These are phyloP conservation scores for Microbotryum intermedium DNA, from an alignment of 1,284 basidiomycete species.

Conservation along the genomic window DNA sequence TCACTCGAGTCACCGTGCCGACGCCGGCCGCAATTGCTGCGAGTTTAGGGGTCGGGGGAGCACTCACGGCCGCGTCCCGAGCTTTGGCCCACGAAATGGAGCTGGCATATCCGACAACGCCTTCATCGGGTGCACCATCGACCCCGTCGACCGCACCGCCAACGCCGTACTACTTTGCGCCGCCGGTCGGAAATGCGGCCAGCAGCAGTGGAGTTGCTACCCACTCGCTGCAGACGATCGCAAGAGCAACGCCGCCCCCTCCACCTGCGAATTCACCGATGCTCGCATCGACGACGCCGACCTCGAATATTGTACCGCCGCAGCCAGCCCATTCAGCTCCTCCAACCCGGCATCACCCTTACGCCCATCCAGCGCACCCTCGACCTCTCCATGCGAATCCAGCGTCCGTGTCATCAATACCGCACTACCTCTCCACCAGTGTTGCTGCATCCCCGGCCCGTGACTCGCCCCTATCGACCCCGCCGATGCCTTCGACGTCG, in stretches of 20 bases:
- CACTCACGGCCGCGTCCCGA: neutral
- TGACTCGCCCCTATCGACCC: neutral
- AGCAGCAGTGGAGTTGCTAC: too few species aligned
- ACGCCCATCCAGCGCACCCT: conserved; percentile 21
- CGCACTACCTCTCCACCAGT: conserved; percentile 15
- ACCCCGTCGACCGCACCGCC: neutral
- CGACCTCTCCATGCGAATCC: neutral
- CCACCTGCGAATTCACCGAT: too few species aligned
- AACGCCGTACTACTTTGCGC: conserved; percentile 1
- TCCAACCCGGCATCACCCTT: conserved; percentile 26
- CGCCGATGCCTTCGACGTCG: neutral
- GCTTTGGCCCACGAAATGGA: neutral
- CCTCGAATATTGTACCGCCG: neutral
- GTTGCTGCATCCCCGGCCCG: conserved; percentile 4
- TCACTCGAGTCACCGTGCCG: neutral
- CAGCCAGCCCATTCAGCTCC: neutral
- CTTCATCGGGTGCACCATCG: neutral
- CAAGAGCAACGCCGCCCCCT: too few species aligned
- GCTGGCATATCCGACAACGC: neutral
- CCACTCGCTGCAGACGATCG: too few species aligned
- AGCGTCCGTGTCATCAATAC: neutral
- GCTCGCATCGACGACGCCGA: too few species aligned
- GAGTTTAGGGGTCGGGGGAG: neutral
- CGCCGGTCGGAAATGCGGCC: neutral
- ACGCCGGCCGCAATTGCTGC: neutral